Conservation (phyloP, 352 stramenopile genomes). For the Phytophthora pistaciae region DNA sequence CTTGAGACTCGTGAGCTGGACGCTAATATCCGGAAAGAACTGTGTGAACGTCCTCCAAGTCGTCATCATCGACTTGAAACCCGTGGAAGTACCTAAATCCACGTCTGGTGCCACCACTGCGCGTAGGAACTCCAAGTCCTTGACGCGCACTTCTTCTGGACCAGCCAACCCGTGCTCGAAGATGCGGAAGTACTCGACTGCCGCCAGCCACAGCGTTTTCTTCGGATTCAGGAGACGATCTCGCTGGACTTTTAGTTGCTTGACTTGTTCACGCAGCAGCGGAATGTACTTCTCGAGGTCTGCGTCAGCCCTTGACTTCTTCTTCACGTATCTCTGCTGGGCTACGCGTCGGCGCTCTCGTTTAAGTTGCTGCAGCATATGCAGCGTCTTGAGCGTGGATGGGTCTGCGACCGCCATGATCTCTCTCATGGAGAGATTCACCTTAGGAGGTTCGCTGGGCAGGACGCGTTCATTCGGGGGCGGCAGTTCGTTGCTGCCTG, state of each 20-base stretch:
- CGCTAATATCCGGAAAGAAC: background rate
- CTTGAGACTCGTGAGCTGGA: background rate
- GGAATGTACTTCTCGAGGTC: background rate
- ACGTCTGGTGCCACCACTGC: background rate
- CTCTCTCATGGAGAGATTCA: background rate
- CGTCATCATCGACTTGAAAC: background rate
- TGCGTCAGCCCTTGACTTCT: background rate
- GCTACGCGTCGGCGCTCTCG: background rate
- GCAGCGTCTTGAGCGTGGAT: background rate
- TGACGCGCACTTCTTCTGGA: background rate
- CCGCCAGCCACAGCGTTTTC: background rate
- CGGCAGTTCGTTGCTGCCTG: too few species aligned
- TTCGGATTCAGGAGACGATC: background rate
- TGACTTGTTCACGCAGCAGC: background rate
- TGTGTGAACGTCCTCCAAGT: background rate
- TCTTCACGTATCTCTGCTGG: background rate
- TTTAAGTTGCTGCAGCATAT: background rate
- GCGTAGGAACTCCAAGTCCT: conserved; percentile 8
- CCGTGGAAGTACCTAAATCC: background rate
- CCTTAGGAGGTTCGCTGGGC: too few species aligned
- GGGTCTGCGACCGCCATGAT: background rate
- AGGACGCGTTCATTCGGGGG: too few species aligned
- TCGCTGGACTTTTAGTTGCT: background rate
- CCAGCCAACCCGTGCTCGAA: background rate
- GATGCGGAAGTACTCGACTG: background rate